These are phyloP conservation scores for Leishmania amazonensis DNA, from an alignment of 208 protist species.

Conservation along the genomic window DNA sequence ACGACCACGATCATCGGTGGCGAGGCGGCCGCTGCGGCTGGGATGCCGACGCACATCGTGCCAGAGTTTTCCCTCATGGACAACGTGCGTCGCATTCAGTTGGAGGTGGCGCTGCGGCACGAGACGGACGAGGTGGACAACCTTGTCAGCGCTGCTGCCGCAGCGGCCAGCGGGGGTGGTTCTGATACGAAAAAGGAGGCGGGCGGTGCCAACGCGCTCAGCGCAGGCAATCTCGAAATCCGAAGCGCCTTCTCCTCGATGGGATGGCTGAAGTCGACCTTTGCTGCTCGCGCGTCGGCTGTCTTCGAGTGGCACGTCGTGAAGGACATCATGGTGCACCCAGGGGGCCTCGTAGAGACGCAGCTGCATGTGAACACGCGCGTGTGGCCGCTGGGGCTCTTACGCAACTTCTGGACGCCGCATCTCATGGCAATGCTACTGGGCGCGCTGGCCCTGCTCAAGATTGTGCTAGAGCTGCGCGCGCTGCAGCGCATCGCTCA, in stretches of 20 bases:
- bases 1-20: background rate
- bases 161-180: background rate
- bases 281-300: conserved; percentile 5
- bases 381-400: conserved; percentile 20
- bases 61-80: conserved; percentile 51
- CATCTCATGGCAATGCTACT: conserved; percentile 31
- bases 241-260: background rate
- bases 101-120: conserved; percentile 46
- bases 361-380: conserved; percentile 39
- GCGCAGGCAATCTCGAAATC: background rate
- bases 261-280: background rate
- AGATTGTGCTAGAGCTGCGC: conserved; percentile 35
- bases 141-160: background rate
- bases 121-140: conserved; percentile 2
- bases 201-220: background rate
- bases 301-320: conserved; percentile 47
- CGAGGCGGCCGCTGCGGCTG: background rate
- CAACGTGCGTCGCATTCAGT: conserved; percentile 41
- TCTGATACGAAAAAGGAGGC: background rate
- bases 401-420: conserved; percentile 13
- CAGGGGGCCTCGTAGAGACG: conserved; percentile 50
- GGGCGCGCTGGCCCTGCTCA: conserved; percentile 27
- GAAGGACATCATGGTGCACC: conserved; percentile 44
- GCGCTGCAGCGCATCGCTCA: conserved; percentile 40
- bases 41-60: conserved; percentile 8